phyloP scores from a whole-genome alignment of 2,329 filamentous ascomycete genomes.

The Iodosphaeria phyllophila region DNA sequence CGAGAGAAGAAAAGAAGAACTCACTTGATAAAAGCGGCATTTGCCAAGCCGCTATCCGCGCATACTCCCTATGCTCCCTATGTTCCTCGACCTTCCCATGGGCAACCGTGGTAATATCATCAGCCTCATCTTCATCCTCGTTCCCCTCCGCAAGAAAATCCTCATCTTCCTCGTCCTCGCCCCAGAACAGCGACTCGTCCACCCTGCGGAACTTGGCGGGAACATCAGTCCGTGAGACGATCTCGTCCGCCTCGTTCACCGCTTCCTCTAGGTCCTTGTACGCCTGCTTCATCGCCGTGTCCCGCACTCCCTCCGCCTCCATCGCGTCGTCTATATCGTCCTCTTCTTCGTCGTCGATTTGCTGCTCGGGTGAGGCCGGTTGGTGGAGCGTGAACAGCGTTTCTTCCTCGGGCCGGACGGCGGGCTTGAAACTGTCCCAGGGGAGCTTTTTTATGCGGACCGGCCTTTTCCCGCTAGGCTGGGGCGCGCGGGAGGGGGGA shows the following conservation, averaged over 20 bases:
- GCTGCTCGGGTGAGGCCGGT: background rate
- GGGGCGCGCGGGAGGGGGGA: background rate
- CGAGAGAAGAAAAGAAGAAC: constrained; percentile 15
- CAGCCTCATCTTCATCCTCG: constrained; percentile 40
- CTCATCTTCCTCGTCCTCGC: constrained; percentile 10
- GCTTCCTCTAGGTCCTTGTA: constrained; percentile 12
- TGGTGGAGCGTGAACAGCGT: too few relatives aligned
- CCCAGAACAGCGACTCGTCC: constrained; percentile 8
- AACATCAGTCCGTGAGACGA: constrained; percentile 12
- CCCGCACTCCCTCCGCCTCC: background rate
- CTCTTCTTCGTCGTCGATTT: background rate
- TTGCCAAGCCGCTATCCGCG: constrained; percentile 80
- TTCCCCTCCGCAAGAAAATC: constrained; percentile 10
- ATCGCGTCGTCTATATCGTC: background rate
- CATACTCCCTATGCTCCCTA: constrained; percentile 75
- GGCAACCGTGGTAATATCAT: constrained; percentile 66
- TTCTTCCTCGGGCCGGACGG: too few relatives aligned
- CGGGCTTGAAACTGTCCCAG: too few relatives aligned
- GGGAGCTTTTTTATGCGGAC: too few relatives aligned
- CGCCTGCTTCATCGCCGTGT: constrained; percentile 12
- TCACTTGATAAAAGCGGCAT: constrained; percentile 78
- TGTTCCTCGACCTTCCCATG: constrained; percentile 80
- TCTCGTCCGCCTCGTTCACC: constrained; percentile 13
- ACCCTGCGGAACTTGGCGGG: background rate
- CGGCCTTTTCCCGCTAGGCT: too few relatives aligned